Percentiles rank a stretch among this genome's conserved stretches.
These are phyloP conservation scores for Vigna trinervia DNA, from an alignment of 306 rosid genomes.

Conservation along the genomic window DNA sequence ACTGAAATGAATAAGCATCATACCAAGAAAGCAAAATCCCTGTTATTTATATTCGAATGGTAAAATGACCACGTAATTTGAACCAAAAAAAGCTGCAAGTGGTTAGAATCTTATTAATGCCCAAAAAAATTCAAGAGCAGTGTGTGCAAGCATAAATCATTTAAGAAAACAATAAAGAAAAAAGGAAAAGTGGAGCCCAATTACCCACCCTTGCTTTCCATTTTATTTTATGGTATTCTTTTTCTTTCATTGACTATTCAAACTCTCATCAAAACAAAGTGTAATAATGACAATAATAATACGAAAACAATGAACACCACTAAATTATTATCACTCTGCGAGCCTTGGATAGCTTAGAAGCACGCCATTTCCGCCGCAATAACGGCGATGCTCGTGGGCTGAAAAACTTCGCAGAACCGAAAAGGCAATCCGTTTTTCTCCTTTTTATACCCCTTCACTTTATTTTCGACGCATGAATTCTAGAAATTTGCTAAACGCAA, in stretches of 20 bases:
- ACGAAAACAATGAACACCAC: conserved; percentile 45
- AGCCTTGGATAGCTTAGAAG: conserved; percentile 12
- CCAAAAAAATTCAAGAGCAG: conserved; percentile 24
- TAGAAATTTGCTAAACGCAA: conserved; percentile 49
- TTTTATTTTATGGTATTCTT: conserved; percentile 33
- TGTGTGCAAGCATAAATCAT: conserved; percentile 3
- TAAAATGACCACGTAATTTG: conserved; percentile 34
- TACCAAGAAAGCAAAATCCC: conserved; percentile 24
- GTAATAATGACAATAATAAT: conserved; percentile 35
- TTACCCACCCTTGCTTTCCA: neutral
- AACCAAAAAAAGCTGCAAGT: conserved; percentile 34
- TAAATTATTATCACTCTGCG: conserved; percentile 23
- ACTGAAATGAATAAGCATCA: conserved; percentile 41
- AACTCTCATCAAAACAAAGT: conserved; percentile 35
- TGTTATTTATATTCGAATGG: conserved; percentile 17
- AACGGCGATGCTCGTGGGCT: conserved; percentile 59
- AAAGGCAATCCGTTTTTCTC: conserved; percentile 35
- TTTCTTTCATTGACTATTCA: conserved; percentile 34
- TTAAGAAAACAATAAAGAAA: conserved; percentile 2
- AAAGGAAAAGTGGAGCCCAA: conserved; percentile 40
- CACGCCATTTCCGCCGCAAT: conserved; percentile 83
- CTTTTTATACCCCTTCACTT: neutral
- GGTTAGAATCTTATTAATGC: conserved; percentile 43
- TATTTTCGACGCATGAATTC: conserved; percentile 16
- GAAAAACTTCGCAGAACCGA: conserved; percentile 33